Evolutionary conservation across 371 early-diverging fungal genomes (phyloP).

Genomic region (Mortierella sp.): DNA sequence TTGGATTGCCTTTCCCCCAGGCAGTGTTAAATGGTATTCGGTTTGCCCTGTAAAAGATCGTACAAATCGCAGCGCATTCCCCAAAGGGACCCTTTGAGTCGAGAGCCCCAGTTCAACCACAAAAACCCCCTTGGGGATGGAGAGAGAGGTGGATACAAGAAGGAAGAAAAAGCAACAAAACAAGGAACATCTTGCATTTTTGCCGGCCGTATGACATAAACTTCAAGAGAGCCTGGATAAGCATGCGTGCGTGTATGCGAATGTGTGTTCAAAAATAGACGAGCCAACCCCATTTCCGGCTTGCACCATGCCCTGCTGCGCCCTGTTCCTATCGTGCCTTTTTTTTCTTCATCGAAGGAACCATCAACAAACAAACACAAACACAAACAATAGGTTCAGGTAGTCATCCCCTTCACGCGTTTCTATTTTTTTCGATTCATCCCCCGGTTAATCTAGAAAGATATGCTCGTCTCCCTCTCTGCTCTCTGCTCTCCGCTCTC

Average conservation of each 20-base stretch:
- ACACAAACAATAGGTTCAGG: too few species aligned
- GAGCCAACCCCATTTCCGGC: neutral
- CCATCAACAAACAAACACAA: too few species aligned
- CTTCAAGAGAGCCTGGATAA: neutral
- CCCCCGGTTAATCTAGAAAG: too few species aligned
- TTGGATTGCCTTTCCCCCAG: too few species aligned
- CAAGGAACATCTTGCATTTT: too few species aligned
- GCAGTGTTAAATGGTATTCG: too few species aligned
- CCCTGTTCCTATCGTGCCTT: neutral
- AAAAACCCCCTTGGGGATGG: neutral
- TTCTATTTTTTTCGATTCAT: too few species aligned
- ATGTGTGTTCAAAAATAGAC: slow-evolving; percentile 7
- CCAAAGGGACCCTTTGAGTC: neutral
- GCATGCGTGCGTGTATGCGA: neutral
- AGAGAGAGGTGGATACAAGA: neutral
- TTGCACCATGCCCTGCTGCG: slow-evolving; percentile 4
- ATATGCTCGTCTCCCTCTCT: too few species aligned
- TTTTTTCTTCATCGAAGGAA: neutral
- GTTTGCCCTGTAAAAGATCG: too few species aligned
- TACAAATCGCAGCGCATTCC: slow-evolving; percentile 7
- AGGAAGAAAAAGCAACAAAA: neutral
- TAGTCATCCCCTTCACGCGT: too few species aligned
- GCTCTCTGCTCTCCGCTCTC: too few species aligned
- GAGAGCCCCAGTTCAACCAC: neutral
- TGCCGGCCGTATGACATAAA: neutral